A percentile compares a stretch with the other conserved stretches of the same genome.
Evolutionary conservation across 1,139 yeast genomes (phyloP).

Genomic region (Scheffersomyces lignicola): DNA sequence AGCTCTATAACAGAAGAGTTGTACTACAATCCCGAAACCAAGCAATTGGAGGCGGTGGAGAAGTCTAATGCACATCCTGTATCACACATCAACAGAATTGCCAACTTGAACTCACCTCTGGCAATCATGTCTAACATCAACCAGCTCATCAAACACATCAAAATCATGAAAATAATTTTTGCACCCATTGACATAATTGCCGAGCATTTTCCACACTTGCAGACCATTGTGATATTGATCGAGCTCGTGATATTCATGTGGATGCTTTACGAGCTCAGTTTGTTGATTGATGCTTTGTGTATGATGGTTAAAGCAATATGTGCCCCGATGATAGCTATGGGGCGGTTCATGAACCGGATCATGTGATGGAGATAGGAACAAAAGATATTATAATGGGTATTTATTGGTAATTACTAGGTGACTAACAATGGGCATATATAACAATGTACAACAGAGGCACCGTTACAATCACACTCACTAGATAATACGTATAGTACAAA

Average conservation of each 20-base stretch:
- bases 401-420: too few relatives aligned
- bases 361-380: constrained; percentile 17
- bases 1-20: constrained; percentile 27
- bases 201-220: constrained; percentile 39
- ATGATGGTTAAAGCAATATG: constrained; percentile 50
- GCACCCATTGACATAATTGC: constrained; percentile 46
- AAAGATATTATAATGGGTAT: too few relatives aligned
- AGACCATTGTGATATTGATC: constrained; percentile 38
- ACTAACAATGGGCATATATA: too few relatives aligned
- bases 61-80: constrained; percentile 40
- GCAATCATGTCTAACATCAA: constrained; percentile 32
- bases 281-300: constrained; percentile 46
- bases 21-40: constrained; percentile 34
- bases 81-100: constrained; percentile 15
- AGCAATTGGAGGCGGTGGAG: constrained; percentile 27
- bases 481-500: background rate
- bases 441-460: too few relatives aligned
- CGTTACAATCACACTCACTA: too few relatives aligned
- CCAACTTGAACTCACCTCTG: constrained; percentile 17
- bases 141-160: constrained; percentile 34
- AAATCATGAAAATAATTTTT: constrained; percentile 38
- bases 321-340: constrained; percentile 51
- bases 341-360: constrained; percentile 44
- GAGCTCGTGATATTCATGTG: constrained; percentile 44
- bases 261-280: constrained; percentile 44